phyloP scores from a whole-genome alignment of 306 rosid genomes.

The Dryas octopetala region DNA sequence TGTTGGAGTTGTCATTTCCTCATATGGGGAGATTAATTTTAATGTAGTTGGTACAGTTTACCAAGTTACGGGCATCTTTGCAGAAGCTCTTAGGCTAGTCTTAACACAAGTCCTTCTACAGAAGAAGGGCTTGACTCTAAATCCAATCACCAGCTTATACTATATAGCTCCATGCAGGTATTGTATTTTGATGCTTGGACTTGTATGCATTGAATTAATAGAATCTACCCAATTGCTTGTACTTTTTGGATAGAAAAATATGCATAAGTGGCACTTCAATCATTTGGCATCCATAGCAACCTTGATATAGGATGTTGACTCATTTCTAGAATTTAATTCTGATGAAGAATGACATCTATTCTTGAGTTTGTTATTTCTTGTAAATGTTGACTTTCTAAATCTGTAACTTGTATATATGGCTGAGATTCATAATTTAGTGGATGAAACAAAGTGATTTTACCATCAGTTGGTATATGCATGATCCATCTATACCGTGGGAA shows the following conservation, averaged over 20 bases:
- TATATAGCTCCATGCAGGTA: conserved; percentile 99
- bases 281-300: background rate
- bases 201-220: background rate
- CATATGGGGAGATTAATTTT: conserved; percentile 95
- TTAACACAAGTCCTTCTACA: conserved; percentile 94
- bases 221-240: background rate
- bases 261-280: background rate
- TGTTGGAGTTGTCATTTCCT: conserved; percentile 92
- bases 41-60: conserved; percentile 84
- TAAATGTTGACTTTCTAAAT: background rate
- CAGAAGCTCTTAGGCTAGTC: conserved; percentile 95
- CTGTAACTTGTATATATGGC: background rate
- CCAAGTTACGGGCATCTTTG: conserved; percentile 94
- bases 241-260: background rate
- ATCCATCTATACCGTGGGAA: conserved; percentile 11
- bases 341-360: background rate
- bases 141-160: conserved; percentile 90
- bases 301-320: conserved; percentile 2
- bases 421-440: conserved; percentile 2
- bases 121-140: conserved; percentile 88
- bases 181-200: conserved; percentile 14
- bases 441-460: background rate
- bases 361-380: background rate
- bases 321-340: background rate
- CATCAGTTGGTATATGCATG: background rate